phyloP scores from a whole-genome alignment of 371 early-diverging fungal genomes.

The Lichtheimia ramosa region DNA sequence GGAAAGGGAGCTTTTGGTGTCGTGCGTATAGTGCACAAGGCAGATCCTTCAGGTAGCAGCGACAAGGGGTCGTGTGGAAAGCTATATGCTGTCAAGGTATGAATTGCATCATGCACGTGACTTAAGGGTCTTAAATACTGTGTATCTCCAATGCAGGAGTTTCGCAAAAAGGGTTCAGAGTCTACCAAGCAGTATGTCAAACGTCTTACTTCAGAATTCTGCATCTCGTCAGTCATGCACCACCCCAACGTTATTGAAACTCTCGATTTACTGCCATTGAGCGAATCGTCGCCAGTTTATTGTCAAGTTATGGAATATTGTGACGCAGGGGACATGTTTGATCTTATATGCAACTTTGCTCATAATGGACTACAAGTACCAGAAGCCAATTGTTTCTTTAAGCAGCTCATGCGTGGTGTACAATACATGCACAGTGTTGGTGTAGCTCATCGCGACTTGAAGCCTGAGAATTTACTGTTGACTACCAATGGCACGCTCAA shows the following conservation, averaged over 20 bases:
- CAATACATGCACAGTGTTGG: slow-evolving; percentile 64
- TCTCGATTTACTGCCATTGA: slow-evolving; percentile 63
- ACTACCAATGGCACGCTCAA: slow-evolving; percentile 78
- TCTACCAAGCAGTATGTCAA: slow-evolving; percentile 63
- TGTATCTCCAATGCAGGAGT: slow-evolving; percentile 42
- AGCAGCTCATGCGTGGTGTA: slow-evolving; percentile 69
- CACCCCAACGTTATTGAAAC: slow-evolving; percentile 73
- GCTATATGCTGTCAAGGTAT: slow-evolving; percentile 55
- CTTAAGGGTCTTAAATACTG: too few relatives aligned
- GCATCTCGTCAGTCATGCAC: slow-evolving; percentile 63
- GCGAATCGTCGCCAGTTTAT: slow-evolving; percentile 52
- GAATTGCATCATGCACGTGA: neutral
- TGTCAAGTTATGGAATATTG: slow-evolving; percentile 77
- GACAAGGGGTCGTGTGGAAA: slow-evolving; percentile 15
- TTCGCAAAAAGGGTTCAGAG: slow-evolving; percentile 56
- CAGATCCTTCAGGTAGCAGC: slow-evolving; percentile 16
- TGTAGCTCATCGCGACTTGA: slow-evolving; percentile 75
- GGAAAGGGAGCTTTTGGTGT: slow-evolving; percentile 56
- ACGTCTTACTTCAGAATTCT: slow-evolving; percentile 69
- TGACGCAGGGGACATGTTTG: slow-evolving; percentile 64
- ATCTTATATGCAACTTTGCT: slow-evolving; percentile 48
- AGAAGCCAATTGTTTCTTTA: slow-evolving; percentile 56
- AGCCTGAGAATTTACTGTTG: slow-evolving; percentile 81
- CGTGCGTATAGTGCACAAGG: slow-evolving; percentile 46
- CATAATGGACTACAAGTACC: slow-evolving; percentile 53